Base-by-base conservation (phyloP, 257 asterid genomes). In the Solanum tarijense region DNA sequence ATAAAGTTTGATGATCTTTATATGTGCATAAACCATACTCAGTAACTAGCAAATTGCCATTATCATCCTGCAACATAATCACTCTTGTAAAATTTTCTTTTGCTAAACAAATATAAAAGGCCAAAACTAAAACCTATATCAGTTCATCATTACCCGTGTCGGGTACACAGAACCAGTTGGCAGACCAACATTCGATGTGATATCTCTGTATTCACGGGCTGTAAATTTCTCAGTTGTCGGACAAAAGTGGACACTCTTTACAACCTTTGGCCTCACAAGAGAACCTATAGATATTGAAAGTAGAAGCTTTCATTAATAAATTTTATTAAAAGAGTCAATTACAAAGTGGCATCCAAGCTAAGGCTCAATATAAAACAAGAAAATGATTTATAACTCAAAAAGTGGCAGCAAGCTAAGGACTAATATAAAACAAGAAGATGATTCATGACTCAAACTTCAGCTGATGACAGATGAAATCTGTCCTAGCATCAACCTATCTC, bases 221-320 rank as follows among this genome's bases (percentile, higher is more conserved):
- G 94, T 95, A 91, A 96, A 94, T 90, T 90, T 91, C 76, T 88
- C 94, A 20, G 99, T 96, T 55, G 87, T 89, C 34, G 98, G 97
- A 90, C 99, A 95, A 92, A 94, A 96, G 88, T 95, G 99, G 86
- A 95, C 98, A 39, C 98, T 96, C 92, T 96, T 96, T 87, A 96
- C 98, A 90, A 96, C 99, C 93, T 96, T 96, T 86, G 99, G 98
- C 94, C 99, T 94, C 86, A 96, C 99, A 90, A 96, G 98, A 88
- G 99, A 96, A 94, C 98, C 99, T 96, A 87, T 84, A 85, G 4
- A 12, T 36, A 36, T 32, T 89, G 89, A 29, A 35, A 89, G 71
- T 41, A 78, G 68, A 10, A 29, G 18, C 73, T 84, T 14, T 25
- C 62, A 62, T 35, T 38, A 41, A 76, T 60, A 73, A 11, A 12